Evolutionary conservation across 2,329 filamentous ascomycete species (phyloP).

Genomic region (Diplocarpon mali): DNA sequence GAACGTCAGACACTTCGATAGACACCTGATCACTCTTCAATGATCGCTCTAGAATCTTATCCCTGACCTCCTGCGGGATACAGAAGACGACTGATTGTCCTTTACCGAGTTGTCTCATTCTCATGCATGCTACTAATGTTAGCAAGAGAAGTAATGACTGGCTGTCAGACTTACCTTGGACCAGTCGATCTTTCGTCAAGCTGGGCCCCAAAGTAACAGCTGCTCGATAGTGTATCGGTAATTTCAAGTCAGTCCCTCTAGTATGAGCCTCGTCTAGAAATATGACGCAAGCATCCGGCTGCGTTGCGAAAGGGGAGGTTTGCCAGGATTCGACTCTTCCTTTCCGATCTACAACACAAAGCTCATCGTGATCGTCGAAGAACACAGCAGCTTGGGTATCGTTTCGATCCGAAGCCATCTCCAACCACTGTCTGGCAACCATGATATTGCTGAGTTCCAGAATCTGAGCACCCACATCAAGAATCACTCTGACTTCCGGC

Average conservation of each 20-base stretch:
- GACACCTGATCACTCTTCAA: slow-evolving; percentile 4
- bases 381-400: slow-evolving; percentile 44
- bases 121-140: slow-evolving; percentile 47
- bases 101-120: slow-evolving; percentile 55
- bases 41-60: slow-evolving; percentile 33
- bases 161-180: slow-evolving; percentile 43
- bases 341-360: slow-evolving; percentile 40
- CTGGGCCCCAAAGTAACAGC: slow-evolving; percentile 55
- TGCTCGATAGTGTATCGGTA: slow-evolving; percentile 48
- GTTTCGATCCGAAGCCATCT: slow-evolving; percentile 24
- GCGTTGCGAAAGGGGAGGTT: slow-evolving; percentile 44
- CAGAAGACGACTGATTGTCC: slow-evolving; percentile 56
- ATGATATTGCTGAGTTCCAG: slow-evolving; percentile 51
- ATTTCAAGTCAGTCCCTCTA: slow-evolving; percentile 54
- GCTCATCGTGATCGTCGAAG: slow-evolving; percentile 47
- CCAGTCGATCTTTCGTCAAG: slow-evolving; percentile 56
- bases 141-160: background rate
- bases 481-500: slow-evolving; percentile 42
- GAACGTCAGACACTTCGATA: slow-evolving; percentile 42
- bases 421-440: slow-evolving; percentile 45
- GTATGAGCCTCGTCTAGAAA: slow-evolving; percentile 65
- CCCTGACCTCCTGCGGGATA: slow-evolving; percentile 45
- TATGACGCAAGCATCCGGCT: slow-evolving; percentile 48
- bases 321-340: slow-evolving; percentile 38
- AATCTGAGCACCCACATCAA: slow-evolving; percentile 63